A percentile compares a stretch with the other conserved stretches of the same genome.
Evolutionary conservation across 345 rosid species (phyloP).

Genomic region (Rubroshorea leprosula): DNA sequence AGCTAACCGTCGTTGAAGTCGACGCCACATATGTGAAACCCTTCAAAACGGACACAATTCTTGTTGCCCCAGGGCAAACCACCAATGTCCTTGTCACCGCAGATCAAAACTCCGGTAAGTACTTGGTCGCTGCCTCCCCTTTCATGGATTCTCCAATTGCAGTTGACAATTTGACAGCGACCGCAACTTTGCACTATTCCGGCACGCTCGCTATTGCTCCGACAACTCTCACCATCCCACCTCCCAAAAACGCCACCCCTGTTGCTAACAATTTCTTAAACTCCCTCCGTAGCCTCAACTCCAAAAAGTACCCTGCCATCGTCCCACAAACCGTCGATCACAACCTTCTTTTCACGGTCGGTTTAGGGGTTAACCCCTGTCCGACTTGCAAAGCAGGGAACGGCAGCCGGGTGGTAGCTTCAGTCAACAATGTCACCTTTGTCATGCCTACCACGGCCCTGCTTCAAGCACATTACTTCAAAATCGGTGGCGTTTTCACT

Average conservation of each 20-base stretch:
- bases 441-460: constrained; percentile 53
- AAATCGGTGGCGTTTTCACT: constrained; percentile 55
- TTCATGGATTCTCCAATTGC: constrained; percentile 61
- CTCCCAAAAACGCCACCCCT: constrained; percentile 53
- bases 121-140: constrained; percentile 55
- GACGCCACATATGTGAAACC: constrained; percentile 71
- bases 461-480: constrained; percentile 67
- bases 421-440: constrained; percentile 64
- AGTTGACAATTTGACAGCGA: constrained; percentile 61
- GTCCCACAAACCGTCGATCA: constrained; percentile 59
- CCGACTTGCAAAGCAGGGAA: constrained; percentile 43
- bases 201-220: constrained; percentile 38
- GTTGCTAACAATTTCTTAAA: constrained; percentile 41
- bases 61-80: constrained; percentile 73
- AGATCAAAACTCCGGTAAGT: constrained; percentile 34
- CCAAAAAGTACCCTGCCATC: constrained; percentile 42
- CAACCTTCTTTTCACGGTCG: constrained; percentile 48
- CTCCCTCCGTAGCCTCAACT: constrained; percentile 59
- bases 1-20: constrained; percentile 71
- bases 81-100: constrained; percentile 55
- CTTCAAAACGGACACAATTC: constrained; percentile 49
- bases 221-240: constrained; percentile 32
- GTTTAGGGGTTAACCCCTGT: constrained; percentile 67
- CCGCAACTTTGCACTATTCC: constrained; percentile 53
- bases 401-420: constrained; percentile 53